Evolutionary conservation across 495 filamentous ascomycete species (phyloP).

Genomic region (Astrothelium subdiscretum): DNA sequence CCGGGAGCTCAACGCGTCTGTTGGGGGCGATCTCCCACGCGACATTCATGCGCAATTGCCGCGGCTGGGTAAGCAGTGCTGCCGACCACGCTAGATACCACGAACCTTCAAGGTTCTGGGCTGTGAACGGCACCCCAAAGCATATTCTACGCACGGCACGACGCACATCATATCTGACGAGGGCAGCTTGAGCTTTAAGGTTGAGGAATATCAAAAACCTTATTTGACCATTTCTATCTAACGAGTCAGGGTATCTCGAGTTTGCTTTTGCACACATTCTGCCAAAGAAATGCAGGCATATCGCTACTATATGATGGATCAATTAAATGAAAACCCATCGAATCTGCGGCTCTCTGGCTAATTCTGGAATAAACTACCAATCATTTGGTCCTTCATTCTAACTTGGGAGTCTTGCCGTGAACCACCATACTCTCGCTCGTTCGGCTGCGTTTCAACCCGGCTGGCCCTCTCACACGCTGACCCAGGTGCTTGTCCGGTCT

Average conservation of each 20-base stretch:
- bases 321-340: no score
- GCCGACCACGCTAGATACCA: background rate
- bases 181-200: no score
- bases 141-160: no score
- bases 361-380: no score
- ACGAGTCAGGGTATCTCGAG: background rate
- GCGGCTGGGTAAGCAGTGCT: background rate
- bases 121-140: no score
- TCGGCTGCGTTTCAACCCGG: constrained; percentile 14
- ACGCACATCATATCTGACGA: background rate
- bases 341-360: background rate
- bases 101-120: background rate
- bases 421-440: constrained; percentile 14
- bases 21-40: background rate
- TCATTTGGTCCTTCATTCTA: background rate
- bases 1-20: background rate
- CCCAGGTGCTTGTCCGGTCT: background rate
- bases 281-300: no score
- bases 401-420: background rate
- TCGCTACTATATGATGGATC: no score
- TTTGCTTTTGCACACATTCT: background rate
- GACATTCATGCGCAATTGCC: background rate
- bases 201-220: no score
- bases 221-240: background rate
- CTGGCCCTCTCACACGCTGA: background rate